Conservation (phyloP, 1,139 yeast species). For the Kodamaea alishanica region DNA sequence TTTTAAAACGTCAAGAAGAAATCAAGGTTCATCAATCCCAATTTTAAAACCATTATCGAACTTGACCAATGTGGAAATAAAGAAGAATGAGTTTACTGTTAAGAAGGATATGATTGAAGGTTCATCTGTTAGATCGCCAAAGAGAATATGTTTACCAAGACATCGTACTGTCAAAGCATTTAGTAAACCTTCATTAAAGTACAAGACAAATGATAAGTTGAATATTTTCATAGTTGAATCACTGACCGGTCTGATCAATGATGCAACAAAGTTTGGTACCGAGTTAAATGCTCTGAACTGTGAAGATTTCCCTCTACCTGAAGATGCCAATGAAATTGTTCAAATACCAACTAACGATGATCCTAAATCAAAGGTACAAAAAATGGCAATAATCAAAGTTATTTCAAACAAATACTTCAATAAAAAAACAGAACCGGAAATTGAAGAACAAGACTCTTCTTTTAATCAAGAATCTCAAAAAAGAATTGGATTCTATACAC, state of each 20-base stretch:
- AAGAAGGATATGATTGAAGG: slow-evolving; percentile 9
- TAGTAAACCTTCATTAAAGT: slow-evolving; percentile 40
- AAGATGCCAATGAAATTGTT: slow-evolving; percentile 54
- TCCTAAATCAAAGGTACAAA: slow-evolving; percentile 14
- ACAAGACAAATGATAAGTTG: slow-evolving; percentile 12
- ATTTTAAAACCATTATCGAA: slow-evolving; percentile 29
- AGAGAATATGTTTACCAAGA: slow-evolving; percentile 43
- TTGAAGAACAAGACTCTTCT: neutral
- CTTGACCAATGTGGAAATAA: slow-evolving; percentile 20
- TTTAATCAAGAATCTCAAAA: slow-evolving; percentile 1
- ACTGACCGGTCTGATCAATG: slow-evolving; percentile 60
- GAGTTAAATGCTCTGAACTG: slow-evolving; percentile 65
- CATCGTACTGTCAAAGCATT: slow-evolving; percentile 26
- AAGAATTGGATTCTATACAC: slow-evolving; percentile 32
- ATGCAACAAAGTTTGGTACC: slow-evolving; percentile 74
- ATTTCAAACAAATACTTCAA: slow-evolving; percentile 22
- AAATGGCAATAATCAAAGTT: slow-evolving; percentile 57
- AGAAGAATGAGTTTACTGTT: slow-evolving; percentile 13
- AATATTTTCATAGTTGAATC: slow-evolving; percentile 61
- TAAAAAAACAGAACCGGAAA: neutral
- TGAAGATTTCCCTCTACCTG: slow-evolving; percentile 64
- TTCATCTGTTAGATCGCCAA: slow-evolving; percentile 22
- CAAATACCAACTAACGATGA: slow-evolving; percentile 60
- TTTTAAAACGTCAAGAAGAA: slow-evolving; percentile 21
- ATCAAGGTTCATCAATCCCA: slow-evolving; percentile 23